Evolutionary conservation across 2,329 filamentous ascomycete genomes (phyloP).

Genomic region (Cercospora zeina): DNA sequence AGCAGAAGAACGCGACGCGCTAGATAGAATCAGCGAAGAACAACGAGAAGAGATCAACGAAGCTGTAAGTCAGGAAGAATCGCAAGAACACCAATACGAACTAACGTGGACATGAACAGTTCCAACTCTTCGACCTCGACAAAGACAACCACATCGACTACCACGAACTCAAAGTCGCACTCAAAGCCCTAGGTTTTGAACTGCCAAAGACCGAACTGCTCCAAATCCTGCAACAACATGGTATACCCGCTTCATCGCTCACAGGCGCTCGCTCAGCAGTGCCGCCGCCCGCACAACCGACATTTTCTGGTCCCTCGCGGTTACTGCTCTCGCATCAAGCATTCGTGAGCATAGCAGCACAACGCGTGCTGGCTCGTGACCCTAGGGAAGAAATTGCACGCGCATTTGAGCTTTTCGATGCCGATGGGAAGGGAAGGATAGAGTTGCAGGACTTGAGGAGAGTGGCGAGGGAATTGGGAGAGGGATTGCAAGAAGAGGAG

Average conservation of each 20-base stretch:
- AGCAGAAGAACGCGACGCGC: slow-evolving; percentile 48
- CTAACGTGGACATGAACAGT: slow-evolving; percentile 55
- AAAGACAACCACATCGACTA: slow-evolving; percentile 93
- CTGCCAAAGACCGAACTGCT: slow-evolving; percentile 83
- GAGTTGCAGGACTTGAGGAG: slow-evolving; percentile 82
- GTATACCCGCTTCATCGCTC: slow-evolving; percentile 55
- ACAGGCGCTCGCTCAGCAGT: slow-evolving; percentile 42
- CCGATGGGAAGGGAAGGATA: slow-evolving; percentile 87
- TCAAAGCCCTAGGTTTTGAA: slow-evolving; percentile 93
- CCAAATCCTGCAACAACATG: slow-evolving; percentile 75
- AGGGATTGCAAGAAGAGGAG: slow-evolving; percentile 90
- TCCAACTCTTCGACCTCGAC: slow-evolving; percentile 94
- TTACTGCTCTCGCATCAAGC: slow-evolving; percentile 71
- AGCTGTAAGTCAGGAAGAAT: slow-evolving; percentile 59
- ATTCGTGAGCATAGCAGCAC: slow-evolving; percentile 73
- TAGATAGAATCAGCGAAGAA: slow-evolving; percentile 72
- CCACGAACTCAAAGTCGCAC: slow-evolving; percentile 95
- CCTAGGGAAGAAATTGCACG: slow-evolving; percentile 87
- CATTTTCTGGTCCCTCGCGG: slow-evolving; percentile 53
- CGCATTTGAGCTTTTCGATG: slow-evolving; percentile 91
- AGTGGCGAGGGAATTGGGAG: slow-evolving; percentile 86
- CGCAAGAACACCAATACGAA: not conserved
- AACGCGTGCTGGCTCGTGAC: slow-evolving; percentile 77
- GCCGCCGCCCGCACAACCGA: slow-evolving; percentile 30
- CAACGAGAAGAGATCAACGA: slow-evolving; percentile 92